Base-by-base conservation (phyloP, 2,329 filamentous ascomycete species). In the Endoconidiophora laricicola region DNA sequence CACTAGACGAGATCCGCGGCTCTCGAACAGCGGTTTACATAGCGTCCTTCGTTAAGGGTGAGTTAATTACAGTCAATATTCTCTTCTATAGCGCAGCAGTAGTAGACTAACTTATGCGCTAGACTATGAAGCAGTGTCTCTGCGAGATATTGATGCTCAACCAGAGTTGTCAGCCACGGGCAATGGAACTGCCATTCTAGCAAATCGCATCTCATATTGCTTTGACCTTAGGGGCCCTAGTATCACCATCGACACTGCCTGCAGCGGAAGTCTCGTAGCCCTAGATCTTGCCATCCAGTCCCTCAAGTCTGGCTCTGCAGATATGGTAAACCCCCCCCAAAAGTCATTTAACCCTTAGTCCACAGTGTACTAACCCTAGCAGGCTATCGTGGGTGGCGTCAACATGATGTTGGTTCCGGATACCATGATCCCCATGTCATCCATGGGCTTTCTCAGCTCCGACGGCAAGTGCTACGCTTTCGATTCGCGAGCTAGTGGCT, bases 401-500 rank as follows among this genome's bases (percentile, higher is more conserved):
- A 70, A 71, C 2, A 60, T 75, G 58, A 74, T 74, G n/a, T 60
- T 75, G 12, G 71, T 69, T 0, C 72, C 72, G 0, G 70, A 70
- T 48, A 75, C 71, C 3, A 73, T 74, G 57, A 71, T 74, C 63
- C 70, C 71, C 1, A 75, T 74, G 71, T 71, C 70, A 1, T 53
- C 70, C 67, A 3, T 74, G 16, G 72, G 71, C 54, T 73, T 76
- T 47, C 61, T 76, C 0, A 72, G 70, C 41, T 66, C 69, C 1
- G 66, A 71, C 50, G 71, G 72, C 1, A 71, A 66, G 52, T 69
- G 65, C 36, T 69, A 69, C 53, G 72, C 72, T 4, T 79, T 74
- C 57, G 78, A 79, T 56, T 58, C 65, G n/a, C 66, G 68, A 2
- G 79, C 75, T 16, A 73, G 75, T 52, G 80, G 79, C 1, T 83